These are phyloP conservation scores for Tricholoma furcatifolium DNA, from an alignment of 768 basidiomycete species.

Conservation along the genomic window DNA sequence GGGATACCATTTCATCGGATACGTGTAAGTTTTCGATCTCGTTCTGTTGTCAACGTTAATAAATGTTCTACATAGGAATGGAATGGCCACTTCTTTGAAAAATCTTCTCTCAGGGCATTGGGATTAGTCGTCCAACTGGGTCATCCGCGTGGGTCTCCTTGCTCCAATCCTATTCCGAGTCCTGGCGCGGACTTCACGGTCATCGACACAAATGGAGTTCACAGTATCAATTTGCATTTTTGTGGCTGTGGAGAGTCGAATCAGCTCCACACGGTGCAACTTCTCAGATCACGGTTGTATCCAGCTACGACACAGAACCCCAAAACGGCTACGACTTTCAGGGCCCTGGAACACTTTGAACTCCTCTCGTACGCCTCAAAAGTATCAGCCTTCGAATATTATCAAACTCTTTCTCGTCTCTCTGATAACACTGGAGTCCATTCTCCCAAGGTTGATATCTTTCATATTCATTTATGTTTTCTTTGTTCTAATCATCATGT, in stretches of 20 bases:
- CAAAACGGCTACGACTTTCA: no score
- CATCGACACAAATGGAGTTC: neutral
- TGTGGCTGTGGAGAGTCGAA: slow-evolving; percentile 4
- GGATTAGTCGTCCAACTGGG: slow-evolving; percentile 23
- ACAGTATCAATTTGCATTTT: slow-evolving; percentile 5
- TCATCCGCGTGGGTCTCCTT: slow-evolving; percentile 5
- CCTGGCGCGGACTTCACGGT: neutral
- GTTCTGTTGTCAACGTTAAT: neutral
- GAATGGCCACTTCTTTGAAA: slow-evolving; percentile 8
- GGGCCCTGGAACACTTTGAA: no score
- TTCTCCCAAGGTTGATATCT: no score
- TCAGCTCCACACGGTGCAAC: neutral
- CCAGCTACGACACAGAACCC: no score
- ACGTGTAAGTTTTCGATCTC: neutral
- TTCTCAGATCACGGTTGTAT: no score
- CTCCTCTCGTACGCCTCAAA: no score
- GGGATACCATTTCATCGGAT: slow-evolving; percentile 7
- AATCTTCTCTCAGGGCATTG: neutral
- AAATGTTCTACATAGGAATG: neutral
- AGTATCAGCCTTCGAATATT: no score
- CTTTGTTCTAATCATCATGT: no score
- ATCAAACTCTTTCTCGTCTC: no score
- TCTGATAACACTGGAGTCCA: no score
- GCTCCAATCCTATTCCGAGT: neutral
- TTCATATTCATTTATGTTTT: no score